phyloP scores from a whole-genome alignment of 169 alveolate species.

The Babesia ovis region DNA sequence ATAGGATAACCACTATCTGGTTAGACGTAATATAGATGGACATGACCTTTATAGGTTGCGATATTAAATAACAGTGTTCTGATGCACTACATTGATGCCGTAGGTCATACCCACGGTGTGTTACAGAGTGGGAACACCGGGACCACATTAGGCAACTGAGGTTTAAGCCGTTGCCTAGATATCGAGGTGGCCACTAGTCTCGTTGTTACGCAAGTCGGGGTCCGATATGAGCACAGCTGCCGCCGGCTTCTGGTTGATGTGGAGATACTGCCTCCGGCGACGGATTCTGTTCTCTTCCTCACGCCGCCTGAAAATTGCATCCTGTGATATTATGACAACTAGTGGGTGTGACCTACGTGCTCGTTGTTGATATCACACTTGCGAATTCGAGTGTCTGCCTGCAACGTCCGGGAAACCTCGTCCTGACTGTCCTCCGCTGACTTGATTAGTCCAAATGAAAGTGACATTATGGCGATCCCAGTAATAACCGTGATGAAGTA shows the following conservation, averaged over 20 bases:
- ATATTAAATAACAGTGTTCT: too few relatives aligned
- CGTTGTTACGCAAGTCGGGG: constrained; percentile 35
- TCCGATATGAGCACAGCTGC: constrained; percentile 39
- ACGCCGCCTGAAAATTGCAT: constrained; percentile 15
- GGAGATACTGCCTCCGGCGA: constrained; percentile 16
- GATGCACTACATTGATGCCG: too few relatives aligned
- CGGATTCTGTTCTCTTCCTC: constrained; percentile 26
- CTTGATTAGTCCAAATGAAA: constrained; percentile 42
- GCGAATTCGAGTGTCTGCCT: background rate
- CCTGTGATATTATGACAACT: background rate
- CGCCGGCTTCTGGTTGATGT: constrained; percentile 24
- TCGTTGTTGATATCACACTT: constrained; percentile 31
- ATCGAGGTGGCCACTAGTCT: constrained; percentile 23
- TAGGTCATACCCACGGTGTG: too few relatives aligned
- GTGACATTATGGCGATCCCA: constrained; percentile 48
- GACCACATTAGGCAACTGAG: too few relatives aligned
- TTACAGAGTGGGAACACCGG: too few relatives aligned
- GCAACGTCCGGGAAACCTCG: background rate
- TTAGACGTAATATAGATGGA: too few relatives aligned
- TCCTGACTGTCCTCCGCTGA: constrained; percentile 23
- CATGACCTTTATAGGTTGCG: too few relatives aligned
- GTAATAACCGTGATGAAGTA: constrained; percentile 47
- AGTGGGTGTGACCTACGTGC: constrained; percentile 2
- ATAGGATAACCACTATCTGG: too few relatives aligned
- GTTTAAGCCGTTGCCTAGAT: too few relatives aligned